Base-by-base conservation (phyloP, 306 rosid genomes). In the Purshia tridentata region DNA sequence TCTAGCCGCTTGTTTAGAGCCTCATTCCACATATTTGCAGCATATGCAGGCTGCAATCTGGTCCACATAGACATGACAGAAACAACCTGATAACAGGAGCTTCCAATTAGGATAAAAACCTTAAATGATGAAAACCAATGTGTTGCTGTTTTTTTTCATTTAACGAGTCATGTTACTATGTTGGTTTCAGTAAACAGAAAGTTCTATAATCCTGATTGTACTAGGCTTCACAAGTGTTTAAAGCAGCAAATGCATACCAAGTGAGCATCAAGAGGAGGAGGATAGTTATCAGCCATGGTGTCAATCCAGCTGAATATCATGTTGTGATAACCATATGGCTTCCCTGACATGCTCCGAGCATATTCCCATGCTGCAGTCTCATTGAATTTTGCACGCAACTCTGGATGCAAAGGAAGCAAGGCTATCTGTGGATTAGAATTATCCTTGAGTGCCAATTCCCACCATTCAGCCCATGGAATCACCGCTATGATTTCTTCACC, bases 191-290 rank as follows among this genome's bases (percentile, higher is more conserved):
- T 14, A 67, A 70, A 77, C 22, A 42, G 40, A 29, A 42, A 46
- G 52, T 58, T 80, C 74, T 65, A 70, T 45, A 63, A 19, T 6
- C 65, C 66, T 14, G 23, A 55, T 14, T 56, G 65, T 57, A 16
- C 11, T 23, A 45, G 19, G 9, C 35, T 37, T 9, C 4, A 16
- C 49, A 8, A 60, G 39, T 62, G 40, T 41, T 52, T 22, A 40
- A 35, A 53, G 55, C 29, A 78, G 80, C 45, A 65, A 48, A 67
- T 18, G 58, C 64, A 40, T 86, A 94, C 96, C 96, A 91, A 89
- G 96, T 94, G 96, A 89, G 98, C 96, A 91, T 94, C 98, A 89
- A 94, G 98, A 88, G 98, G 98, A 65, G 98, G 98, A 72, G 98
- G 98, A 84, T 86, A 94, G 88, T 94, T 94, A 77, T 94, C 98